Conservation (phyloP, 192 early-diverging fungal genomes). For the Neocallimastix lanati region DNA sequence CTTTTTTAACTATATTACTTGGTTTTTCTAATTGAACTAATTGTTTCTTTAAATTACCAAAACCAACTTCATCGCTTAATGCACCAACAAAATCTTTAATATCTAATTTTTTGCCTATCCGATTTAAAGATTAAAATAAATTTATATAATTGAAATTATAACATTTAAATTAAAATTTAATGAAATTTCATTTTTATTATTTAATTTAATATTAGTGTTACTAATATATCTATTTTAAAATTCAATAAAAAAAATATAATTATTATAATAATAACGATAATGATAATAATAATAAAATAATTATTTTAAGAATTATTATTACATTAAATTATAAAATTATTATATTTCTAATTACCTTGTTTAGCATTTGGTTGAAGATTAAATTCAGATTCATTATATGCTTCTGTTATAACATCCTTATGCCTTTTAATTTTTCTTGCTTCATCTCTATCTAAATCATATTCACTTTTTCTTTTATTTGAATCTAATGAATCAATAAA, state of each 20-base stretch:
- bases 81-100: slow-evolving; percentile 54
- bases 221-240: no score
- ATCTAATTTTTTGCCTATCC: slow-evolving; percentile 39
- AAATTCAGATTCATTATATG: slow-evolving; percentile 53
- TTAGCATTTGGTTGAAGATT: slow-evolving; percentile 20
- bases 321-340: not conserved
- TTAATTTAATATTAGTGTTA: no score
- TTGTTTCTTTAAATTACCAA: slow-evolving; percentile 46
- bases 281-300: no score
- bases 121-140: no score
- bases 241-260: no score
- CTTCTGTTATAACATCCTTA: slow-evolving; percentile 44
- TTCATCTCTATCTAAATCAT: slow-evolving; percentile 17
- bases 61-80: slow-evolving; percentile 39
- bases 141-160: no score
- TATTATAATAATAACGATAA: no score
- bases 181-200: no score
- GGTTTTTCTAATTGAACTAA: slow-evolving; percentile 27
- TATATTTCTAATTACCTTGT: slow-evolving; percentile 10
- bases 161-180: no score
- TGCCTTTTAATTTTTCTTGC: slow-evolving; percentile 16
- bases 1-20: slow-evolving; percentile 16
- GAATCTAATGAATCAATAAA: slow-evolving; percentile 34
- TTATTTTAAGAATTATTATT: no score
- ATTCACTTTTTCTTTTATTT: slow-evolving; percentile 8